Evolutionary conservation across 23 red algal genomes (phyloP), one percentile per base, ranked within the genome.

Genomic region (Gracilariopsis chorda): DNA sequence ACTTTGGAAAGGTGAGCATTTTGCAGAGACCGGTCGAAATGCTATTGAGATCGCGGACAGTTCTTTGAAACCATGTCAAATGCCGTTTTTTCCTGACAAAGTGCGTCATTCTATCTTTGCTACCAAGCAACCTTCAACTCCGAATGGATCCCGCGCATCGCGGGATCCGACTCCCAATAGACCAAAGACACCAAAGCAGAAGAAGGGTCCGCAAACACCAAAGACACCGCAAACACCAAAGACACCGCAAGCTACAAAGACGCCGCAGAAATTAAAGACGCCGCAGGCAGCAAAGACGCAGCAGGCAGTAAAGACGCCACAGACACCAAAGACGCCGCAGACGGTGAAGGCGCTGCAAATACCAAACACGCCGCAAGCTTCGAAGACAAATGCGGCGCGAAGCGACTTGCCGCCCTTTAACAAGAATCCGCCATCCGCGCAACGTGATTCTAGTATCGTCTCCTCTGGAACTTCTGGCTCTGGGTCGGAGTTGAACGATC

Each of bases 1-100:
- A 20, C 57, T 85, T 17, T 93, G 78, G 78, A 84, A 86, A 67
- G 90, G 90, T 3, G 90, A 93, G 47, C 59, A 53, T 25, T 82
- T 76, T 62, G 88, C 58, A 14, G 88, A 91, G 28, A 21, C 75
- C 36, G 49, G 33, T 73, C 67, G 67, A 36, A 73, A 45, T 45
- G 25, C 67, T 29, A 10, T 73, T 8, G 88, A 91, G 19, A 21
- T 43, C 17, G 88, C 63, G 25, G 62, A 82, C 11, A 72, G 58
- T 8, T 25, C 35, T 29, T 34, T 72, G 30, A 53, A 58, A 48
- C 35, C 28, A 25, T 55, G 70, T 11, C 59, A 35, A 6, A 40
- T 91, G 40, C 77, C 72, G 10, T 57, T 82, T 19, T 37, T 39
- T 24, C 51, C 69, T 2, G 34, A 89, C 2, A 25, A 42, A 9